Percentiles rank a stretch among this genome's conserved stretches.
phyloP scores from a whole-genome alignment of 176 grass and related monocot species.

The Elaeis guineensis region DNA sequence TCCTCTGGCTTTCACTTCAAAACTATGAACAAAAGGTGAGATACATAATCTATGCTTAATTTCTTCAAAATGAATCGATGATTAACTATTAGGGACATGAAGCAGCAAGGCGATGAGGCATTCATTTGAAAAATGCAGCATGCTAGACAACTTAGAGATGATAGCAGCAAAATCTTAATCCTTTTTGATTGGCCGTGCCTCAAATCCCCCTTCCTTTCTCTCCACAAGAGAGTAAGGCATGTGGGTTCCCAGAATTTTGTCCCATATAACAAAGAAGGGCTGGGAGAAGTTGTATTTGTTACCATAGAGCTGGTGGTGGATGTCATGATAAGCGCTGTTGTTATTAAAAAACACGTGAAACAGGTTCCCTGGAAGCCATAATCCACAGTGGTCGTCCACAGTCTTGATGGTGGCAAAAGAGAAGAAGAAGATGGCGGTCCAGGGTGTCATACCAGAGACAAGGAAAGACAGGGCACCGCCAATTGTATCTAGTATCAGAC shows the following conservation, averaged over 20 bases:
- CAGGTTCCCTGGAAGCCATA: constrained; percentile 57
- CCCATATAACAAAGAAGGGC: constrained; percentile 64
- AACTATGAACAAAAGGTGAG: too few species aligned
- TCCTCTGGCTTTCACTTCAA: too few species aligned
- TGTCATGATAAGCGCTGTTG: constrained; percentile 69
- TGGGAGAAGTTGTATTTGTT: constrained; percentile 71
- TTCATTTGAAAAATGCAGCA: neutral
- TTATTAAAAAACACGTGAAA: constrained; percentile 52
- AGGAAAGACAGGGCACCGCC: constrained; percentile 45
- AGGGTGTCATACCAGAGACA: constrained; percentile 44
- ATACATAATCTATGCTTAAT: too few species aligned
- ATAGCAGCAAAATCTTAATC: neutral
- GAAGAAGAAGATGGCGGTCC: constrained; percentile 55
- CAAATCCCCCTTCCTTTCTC: constrained; percentile 49
- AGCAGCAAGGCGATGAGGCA: too few species aligned
- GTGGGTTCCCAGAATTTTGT: constrained; percentile 60
- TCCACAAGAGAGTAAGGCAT: constrained; percentile 54
- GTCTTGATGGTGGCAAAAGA: constrained; percentile 66
- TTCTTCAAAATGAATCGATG: too few species aligned
- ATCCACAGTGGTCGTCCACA: constrained; percentile 48
- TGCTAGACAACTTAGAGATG: neutral
- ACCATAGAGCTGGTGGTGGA: constrained; percentile 64
- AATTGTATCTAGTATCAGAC: constrained; percentile 54
- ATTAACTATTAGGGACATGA: too few species aligned
- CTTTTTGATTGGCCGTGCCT: constrained; percentile 37